Conservation (phyloP, 495 filamentous ascomycete species). For the Penicillium mononematosum region DNA sequence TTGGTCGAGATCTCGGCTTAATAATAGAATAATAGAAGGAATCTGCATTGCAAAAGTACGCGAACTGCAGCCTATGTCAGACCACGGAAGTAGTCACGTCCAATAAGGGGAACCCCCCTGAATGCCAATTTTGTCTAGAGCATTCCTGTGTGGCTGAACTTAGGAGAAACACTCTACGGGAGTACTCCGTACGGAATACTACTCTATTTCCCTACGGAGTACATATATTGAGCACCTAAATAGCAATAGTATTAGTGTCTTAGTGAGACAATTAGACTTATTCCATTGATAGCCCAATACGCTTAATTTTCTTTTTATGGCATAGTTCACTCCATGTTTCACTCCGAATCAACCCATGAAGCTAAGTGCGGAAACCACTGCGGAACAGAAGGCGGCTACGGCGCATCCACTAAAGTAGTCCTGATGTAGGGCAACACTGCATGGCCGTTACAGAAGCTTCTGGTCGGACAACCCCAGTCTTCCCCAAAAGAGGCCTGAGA, state of each 20-base stretch:
- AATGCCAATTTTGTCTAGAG: conserved; percentile 11
- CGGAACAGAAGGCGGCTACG: conserved; percentile 20
- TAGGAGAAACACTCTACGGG: neutral
- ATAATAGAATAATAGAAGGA: neutral
- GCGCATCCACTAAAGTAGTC: conserved; percentile 26
- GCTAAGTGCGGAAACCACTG: neutral
- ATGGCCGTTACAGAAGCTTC: conserved; percentile 20
- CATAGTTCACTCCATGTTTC: neutral
- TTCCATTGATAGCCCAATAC: neutral
- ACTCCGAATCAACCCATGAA: neutral
- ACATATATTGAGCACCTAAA: neutral
- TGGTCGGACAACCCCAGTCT: conserved; percentile 3
- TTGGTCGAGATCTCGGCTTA: conserved; percentile 13
- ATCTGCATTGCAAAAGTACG: conserved; percentile 4
- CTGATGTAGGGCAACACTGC: conserved; percentile 26
- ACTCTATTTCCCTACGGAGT: too few relatives aligned
- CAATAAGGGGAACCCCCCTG: conserved; percentile 16
- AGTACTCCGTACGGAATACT: neutral
- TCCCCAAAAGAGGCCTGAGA: conserved; percentile 1
- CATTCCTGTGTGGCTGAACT: conserved; percentile 6
- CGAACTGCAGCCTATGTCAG: conserved; percentile 9
- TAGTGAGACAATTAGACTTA: neutral
- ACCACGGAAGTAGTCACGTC: conserved; percentile 13
- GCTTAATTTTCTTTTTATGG: neutral
- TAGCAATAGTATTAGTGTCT: conserved; percentile 1